A percentile compares a stretch with the other conserved stretches of the same genome.
phyloP scores from a whole-genome alignment of 2,329 filamentous ascomycete species.

The Penicillium sp. region DNA sequence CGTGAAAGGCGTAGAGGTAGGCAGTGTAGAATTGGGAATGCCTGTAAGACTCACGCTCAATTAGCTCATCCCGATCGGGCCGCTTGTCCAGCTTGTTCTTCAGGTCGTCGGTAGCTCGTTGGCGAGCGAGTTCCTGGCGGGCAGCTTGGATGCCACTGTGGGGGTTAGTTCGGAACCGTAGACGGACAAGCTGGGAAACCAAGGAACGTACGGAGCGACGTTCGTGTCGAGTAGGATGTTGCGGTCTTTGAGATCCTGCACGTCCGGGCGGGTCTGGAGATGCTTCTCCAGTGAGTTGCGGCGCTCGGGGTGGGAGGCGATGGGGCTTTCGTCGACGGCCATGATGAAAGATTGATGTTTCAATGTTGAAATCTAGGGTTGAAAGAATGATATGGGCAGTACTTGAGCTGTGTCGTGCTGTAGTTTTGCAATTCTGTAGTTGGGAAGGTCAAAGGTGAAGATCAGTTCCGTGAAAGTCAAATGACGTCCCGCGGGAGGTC shows the following conservation, averaged over 20 bases:
- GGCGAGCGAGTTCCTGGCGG: slow-evolving; percentile 63
- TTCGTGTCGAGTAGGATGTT: slow-evolving; percentile 67
- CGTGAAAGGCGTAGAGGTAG: too few species aligned
- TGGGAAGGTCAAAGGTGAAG: slow-evolving; percentile 1
- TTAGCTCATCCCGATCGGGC: slow-evolving; percentile 69
- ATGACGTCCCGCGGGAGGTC: slow-evolving; percentile 17
- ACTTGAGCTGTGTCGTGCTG: background rate
- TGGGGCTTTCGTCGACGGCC: slow-evolving; percentile 56
- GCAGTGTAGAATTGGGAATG: background rate
- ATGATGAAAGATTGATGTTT: background rate
- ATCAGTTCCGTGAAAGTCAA: slow-evolving; percentile 7
- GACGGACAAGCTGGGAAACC: background rate
- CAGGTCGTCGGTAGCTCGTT: slow-evolving; percentile 60
- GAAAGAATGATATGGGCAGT: background rate
- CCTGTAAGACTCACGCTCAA: slow-evolving; percentile 64
- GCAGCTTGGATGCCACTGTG: slow-evolving; percentile 61
- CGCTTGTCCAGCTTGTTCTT: slow-evolving; percentile 64
- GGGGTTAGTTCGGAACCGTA: background rate
- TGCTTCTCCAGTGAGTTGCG: slow-evolving; percentile 71
- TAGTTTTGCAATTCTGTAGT: background rate
- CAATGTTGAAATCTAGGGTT: background rate
- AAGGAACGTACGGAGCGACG: slow-evolving; percentile 58
- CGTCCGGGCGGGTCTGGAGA: slow-evolving; percentile 66
- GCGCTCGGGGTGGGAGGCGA: slow-evolving; percentile 51
- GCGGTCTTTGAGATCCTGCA: slow-evolving; percentile 64